A percentile compares a stretch with the other conserved stretches of the same genome.
These are phyloP conservation scores for Biscogniauxia marginata DNA, from an alignment of 2,329 filamentous ascomycete species.

Conservation along the genomic window DNA sequence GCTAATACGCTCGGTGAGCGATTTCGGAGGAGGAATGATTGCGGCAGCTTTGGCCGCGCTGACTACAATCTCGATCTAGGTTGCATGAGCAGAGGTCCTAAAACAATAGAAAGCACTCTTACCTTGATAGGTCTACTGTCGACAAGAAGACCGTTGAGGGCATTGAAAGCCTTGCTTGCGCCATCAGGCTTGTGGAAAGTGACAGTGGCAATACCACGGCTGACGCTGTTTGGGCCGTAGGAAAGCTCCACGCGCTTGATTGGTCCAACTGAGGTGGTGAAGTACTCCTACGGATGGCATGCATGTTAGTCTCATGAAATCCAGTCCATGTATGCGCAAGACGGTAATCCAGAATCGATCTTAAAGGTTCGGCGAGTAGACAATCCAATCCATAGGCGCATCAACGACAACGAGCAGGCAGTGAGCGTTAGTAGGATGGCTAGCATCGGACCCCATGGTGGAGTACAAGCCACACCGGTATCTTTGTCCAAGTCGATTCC, in stretches of 20 bases:
- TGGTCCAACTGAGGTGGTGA: constrained; percentile 79
- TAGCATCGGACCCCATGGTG: constrained; percentile 11
- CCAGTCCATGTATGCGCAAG: constrained; percentile 33
- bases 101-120: constrained; percentile 26
- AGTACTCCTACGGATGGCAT: constrained; percentile 85
- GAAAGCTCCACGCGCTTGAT: constrained; percentile 90
- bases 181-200: constrained; percentile 79
- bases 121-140: constrained; percentile 91
- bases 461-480: not conserved
- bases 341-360: constrained; percentile 28
- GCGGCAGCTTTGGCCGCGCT: constrained; percentile 70
- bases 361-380: constrained; percentile 21
- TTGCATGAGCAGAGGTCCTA: constrained; percentile 22
- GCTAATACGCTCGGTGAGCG: constrained; percentile 79
- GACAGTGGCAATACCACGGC: constrained; percentile 89
- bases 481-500: not conserved
- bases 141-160: constrained; percentile 85
- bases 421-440: constrained; percentile 45
- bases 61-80: constrained; percentile 85
- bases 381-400: constrained; percentile 25
- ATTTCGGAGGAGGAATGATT: constrained; percentile 63
- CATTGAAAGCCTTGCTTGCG: constrained; percentile 79
- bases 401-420: constrained; percentile 61
- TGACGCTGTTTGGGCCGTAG: constrained; percentile 88
- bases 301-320: constrained; percentile 64